Conservation (phyloP, 257 asterid species). For the Gentiana dahurica region DNA sequence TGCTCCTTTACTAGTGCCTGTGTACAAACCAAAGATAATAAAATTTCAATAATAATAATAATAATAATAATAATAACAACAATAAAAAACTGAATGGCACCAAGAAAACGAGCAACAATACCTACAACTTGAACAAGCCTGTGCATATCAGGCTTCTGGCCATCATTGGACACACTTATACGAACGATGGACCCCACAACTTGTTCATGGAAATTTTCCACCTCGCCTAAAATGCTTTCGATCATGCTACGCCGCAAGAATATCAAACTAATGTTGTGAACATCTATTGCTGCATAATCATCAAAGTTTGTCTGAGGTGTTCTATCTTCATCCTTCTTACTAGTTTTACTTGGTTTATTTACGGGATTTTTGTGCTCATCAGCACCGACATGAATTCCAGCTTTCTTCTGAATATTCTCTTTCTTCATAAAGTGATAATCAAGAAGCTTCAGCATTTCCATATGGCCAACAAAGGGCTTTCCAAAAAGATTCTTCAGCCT, state of each 20-base stretch:
- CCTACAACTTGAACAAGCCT: slow-evolving; percentile 97
- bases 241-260: slow-evolving; percentile 64
- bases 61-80: no score
- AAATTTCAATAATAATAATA: no score
- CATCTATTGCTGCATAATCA: slow-evolving; percentile 81
- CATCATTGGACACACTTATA: slow-evolving; percentile 57
- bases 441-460: slow-evolving; percentile 80
- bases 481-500: slow-evolving; percentile 72
- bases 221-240: slow-evolving; percentile 58
- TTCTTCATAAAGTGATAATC: slow-evolving; percentile 53
- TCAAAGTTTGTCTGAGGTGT: slow-evolving; percentile 36
- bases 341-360: slow-evolving; percentile 43
- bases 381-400: slow-evolving; percentile 48
- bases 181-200: slow-evolving; percentile 76
- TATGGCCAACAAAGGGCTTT: slow-evolving; percentile 57
- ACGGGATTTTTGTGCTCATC: slow-evolving; percentile 28
- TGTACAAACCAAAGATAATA: slow-evolving; percentile 4
- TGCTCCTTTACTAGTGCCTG: slow-evolving; percentile 59
- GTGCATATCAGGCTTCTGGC: slow-evolving; percentile 65
- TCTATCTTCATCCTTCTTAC: slow-evolving; percentile 46
- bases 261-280: slow-evolving; percentile 70
- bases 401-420: slow-evolving; percentile 38
- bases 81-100: neutral
- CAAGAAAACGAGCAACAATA: slow-evolving; percentile 20
- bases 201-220: slow-evolving; percentile 46